Base-by-base conservation (phyloP, 352 stramenopile genomes). In the Pythium folliculosum region DNA sequence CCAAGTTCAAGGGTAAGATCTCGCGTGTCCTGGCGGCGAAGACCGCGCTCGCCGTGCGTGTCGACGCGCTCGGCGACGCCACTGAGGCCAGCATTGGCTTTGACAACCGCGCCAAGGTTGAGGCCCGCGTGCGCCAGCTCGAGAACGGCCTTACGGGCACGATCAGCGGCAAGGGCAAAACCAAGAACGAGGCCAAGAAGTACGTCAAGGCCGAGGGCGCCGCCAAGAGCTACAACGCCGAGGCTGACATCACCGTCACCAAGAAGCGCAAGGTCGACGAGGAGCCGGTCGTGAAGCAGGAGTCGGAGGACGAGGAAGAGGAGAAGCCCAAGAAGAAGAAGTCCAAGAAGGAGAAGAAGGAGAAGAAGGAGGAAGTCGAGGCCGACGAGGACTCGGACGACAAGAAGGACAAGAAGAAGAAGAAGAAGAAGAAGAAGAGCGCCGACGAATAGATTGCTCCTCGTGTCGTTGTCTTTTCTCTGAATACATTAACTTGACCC, bases 1-100 rank as follows among this genome's bases (percentile, higher is more conserved):
- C 97, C 4, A 99, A 99, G 88, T 93, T 99, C 84, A 99, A 99
- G 88, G 98, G 98, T 68, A 99, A 99, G 78, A 99, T 99, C 65
- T 98, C 87, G 67, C 94, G 98, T 66, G 96, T 99, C 22, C 81
- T 99, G 53, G 98, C 98, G 16, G 97, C 97, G 60, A 99, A 99
- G 89, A 98, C 95, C 30, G 81, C 98, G 23, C 81, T 99, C 19
- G 97, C 97, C n/a, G 98, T 98, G 50, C 94, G 98, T 71, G 97
- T 99, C n/a, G 98, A 99, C 83, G 97, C 98, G 9, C 81, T 99
- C 8, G 97, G 94, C 44, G 98, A 99, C 69, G 91, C 97, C 27
- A 97, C 93, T 1, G 87, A 97, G 55, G 92, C 95, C 38, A 98
- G 87, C 17, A 98, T 99, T 67, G 97, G 96, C 64, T 98, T 97